Evolutionary conservation across 2,329 filamentous ascomycete species (phyloP).

Genomic region (Fusarium nematophilum): DNA sequence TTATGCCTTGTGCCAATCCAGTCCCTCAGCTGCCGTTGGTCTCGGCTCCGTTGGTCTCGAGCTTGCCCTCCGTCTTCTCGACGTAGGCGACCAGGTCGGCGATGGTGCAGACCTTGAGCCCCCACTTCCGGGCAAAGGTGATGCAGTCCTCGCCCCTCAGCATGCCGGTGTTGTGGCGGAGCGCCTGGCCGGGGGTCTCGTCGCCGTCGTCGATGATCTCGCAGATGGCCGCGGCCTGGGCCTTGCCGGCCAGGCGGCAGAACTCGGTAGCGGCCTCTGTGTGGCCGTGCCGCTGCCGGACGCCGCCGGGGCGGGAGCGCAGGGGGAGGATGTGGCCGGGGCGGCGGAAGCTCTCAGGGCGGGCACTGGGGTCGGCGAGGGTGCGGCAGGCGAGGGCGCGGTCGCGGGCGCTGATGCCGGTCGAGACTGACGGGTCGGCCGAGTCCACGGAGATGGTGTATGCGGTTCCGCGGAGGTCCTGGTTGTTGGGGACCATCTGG

Average conservation of each 20-base stretch:
- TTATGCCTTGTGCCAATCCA: background rate
- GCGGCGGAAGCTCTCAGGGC: slow-evolving; percentile 74
- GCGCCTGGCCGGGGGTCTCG: slow-evolving; percentile 74
- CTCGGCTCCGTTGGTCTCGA: slow-evolving; percentile 52
- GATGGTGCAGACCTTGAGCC: slow-evolving; percentile 94
- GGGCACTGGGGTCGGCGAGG: slow-evolving; percentile 75
- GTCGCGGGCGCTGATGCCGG: slow-evolving; percentile 91
- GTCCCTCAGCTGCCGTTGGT: slow-evolving; percentile 34
- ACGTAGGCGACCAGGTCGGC: slow-evolving; percentile 86
- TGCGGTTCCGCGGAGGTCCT: slow-evolving; percentile 90
- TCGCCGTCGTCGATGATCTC: slow-evolving; percentile 91
- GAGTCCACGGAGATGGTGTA: slow-evolving; percentile 94
- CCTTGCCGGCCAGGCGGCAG: slow-evolving; percentile 84
- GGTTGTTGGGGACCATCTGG: slow-evolving; percentile 81
- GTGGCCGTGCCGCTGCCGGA: slow-evolving; percentile 83
- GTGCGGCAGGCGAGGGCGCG: slow-evolving; percentile 82
- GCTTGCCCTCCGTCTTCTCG: slow-evolving; percentile 77
- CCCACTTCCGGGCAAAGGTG: slow-evolving; percentile 87
- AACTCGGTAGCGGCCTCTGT: slow-evolving; percentile 95
- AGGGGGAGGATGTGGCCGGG: slow-evolving; percentile 94
- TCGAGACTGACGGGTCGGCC: slow-evolving; percentile 77
- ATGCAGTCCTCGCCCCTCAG: slow-evolving; percentile 90
- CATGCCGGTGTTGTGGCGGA: slow-evolving; percentile 81
- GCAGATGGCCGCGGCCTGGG: slow-evolving; percentile 83
- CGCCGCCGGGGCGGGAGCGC: slow-evolving; percentile 81